Evolutionary conservation across 1,139 yeast species (phyloP).

Genomic region (Saccharomyces hybrid): DNA sequence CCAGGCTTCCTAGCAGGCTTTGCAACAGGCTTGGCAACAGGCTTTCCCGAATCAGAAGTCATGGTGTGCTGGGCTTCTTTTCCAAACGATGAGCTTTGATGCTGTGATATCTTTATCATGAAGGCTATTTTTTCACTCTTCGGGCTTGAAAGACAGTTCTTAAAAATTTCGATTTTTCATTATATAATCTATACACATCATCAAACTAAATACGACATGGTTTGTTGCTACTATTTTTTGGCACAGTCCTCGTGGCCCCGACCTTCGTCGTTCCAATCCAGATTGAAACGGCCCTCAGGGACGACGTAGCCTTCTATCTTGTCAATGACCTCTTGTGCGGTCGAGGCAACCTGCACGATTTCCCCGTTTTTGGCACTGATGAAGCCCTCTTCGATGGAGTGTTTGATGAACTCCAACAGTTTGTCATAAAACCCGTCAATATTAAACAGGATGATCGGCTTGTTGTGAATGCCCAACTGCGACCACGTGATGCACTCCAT

Average conservation of each 20-base stretch:
- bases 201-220: neutral
- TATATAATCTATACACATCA: neutral
- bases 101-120: neutral
- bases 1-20: neutral
- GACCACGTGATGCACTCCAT: slow-evolving; percentile 90
- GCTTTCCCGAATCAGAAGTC: neutral
- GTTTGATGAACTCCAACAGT: slow-evolving; percentile 51
- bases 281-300: slow-evolving; percentile 70
- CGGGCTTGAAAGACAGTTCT: neutral
- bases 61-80: neutral
- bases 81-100: neutral
- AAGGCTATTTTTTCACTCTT: neutral
- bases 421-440: slow-evolving; percentile 74
- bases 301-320: slow-evolving; percentile 52
- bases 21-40: neutral
- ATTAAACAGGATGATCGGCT: slow-evolving; percentile 73
- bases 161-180: neutral
- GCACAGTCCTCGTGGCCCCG: neutral
- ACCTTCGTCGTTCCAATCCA: slow-evolving; percentile 53
- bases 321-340: slow-evolving; percentile 58
- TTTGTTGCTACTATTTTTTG: neutral
- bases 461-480: slow-evolving; percentile 76
- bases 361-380: slow-evolving; percentile 60
- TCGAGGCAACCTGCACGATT: slow-evolving; percentile 60
- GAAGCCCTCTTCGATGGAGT: slow-evolving; percentile 56